Base-by-base conservation (phyloP, 1,139 yeast species). In the Candida labiduridarum region DNA sequence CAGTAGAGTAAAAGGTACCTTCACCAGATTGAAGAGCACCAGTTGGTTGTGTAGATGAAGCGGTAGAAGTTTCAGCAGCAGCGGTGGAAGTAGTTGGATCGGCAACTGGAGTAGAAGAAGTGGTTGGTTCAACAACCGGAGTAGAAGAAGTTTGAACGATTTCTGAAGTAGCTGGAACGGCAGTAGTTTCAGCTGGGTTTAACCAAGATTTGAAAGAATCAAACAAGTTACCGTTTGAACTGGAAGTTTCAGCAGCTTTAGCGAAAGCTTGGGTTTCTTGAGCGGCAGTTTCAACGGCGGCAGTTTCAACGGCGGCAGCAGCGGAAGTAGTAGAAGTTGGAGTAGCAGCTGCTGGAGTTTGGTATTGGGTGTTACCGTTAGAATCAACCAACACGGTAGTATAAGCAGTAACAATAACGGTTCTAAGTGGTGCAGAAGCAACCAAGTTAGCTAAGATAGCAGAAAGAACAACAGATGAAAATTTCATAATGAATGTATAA, bases 1-100 rank as follows among this genome's bases (percentile, higher is more conserved):
- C 87, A 29, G 82, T 68, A 46, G 69, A 68, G 70, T 79, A 84
- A 74, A 65, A 84, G 49, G 89, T 84, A 56, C 85, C 88, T 51
- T 82, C 72, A 52, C 89, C 88, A 27, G 71, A 54, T 16, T 48
- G 29, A 11, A 47, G 6, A 4, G 42, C 16, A 7, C 59, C 58
- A 16, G 47, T 38, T 31, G 55, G 44, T 19, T 55, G 47, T 9
- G 62, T 31, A 10, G 55, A 44, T n/a, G 62, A 43, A 19, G 63
- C 22, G 25, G 62, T 41, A n/a, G 67, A 41, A 8, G 63, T 34
- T 4, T 62, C 50, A 12, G 60, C 44, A 19, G 61, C 27, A 8
- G 65, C 22, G 39, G 67, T 52, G 16, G 62, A 31, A 19, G 60
- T 19, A 9, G 65, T 19, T 12, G n/a, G n/a, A n/a, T n/a, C n/a